Base-by-base conservation (phyloP, 257 asterid species). In the Salvia rosmarinus region DNA sequence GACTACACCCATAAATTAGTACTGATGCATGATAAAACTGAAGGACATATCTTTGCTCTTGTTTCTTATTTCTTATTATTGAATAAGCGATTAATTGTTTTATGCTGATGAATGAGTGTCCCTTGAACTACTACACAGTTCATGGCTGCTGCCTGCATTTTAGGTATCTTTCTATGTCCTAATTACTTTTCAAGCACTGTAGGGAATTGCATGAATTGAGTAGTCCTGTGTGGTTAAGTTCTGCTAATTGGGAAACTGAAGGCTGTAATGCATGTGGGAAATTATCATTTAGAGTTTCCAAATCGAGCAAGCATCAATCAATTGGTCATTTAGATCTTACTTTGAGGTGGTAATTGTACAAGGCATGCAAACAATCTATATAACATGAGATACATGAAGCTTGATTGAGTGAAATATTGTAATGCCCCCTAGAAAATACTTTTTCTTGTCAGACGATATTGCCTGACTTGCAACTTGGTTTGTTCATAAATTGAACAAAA, bases 81-180 rank as follows among this genome's bases (percentile, higher is more conserved):
- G 14, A 63, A 34, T 6, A 21, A 35, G 62, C 54, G 25, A 19
- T 20, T 37, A 30, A 28, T n/a, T 52, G 13, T 35, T 17, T 43
- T 64, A 14, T 44, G 14, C 47, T 57, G 35, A 35, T 1, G 16
- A 56, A 37, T 72, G 23, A 46, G 13, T 34, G 19, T 20, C 49
- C 68, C 21, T 21, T 55, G 50, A 12, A 30, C 30, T 55, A 13
- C 44, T 54, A 61, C 25, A 19, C 16, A 6, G 49, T 49, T 49
- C 30, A 30, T 19, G 34, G 43, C 32, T 54, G 51, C 40, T 78
- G 57, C 65, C 14, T 43, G 43, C 57, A n/a, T 44, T 73, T 40
- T 39, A 40, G 64, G 54, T 67, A 44, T 58, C 30, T 37, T 32
- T 55, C 23, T 10, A 17, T 46, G 0, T 14, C 6, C 65, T 44